Conservation (phyloP, 148 eudicot species). For the Camellia sinensis region DNA sequence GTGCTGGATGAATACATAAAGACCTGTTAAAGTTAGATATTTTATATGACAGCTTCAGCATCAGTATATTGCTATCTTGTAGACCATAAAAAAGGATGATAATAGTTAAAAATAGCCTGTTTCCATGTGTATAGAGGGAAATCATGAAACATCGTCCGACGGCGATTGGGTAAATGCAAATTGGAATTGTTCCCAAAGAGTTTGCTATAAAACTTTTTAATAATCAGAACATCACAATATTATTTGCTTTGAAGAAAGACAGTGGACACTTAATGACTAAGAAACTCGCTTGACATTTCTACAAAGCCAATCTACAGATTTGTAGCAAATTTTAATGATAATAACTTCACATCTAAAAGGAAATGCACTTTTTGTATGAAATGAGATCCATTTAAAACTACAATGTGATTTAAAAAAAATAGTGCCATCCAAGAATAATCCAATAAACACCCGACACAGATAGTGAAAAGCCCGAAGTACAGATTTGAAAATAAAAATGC, state of each 20-base stretch:
- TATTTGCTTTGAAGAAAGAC: background rate
- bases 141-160: background rate
- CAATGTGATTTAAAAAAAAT: background rate
- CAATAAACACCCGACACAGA: background rate
- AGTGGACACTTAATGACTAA: background rate
- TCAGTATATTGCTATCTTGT: background rate
- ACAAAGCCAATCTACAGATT: background rate
- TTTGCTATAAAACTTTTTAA: background rate
- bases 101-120: background rate
- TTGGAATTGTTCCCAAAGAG: background rate
- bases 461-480: background rate
- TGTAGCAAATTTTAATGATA: background rate
- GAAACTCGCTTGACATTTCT: constrained; percentile 1
- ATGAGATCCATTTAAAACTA: background rate
- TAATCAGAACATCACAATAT: background rate
- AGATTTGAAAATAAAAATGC: background rate
- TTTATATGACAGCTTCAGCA: background rate
- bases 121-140: background rate
- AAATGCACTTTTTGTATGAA: background rate
- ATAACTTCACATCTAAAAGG: background rate
- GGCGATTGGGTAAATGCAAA: background rate
- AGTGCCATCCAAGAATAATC: background rate
- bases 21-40: constrained; percentile 30
- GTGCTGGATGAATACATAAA: constrained; percentile 55
- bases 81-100: background rate